Evolutionary conservation across 2,329 filamentous ascomycete genomes (phyloP).

Genomic region (Apiospora pterosperma): DNA sequence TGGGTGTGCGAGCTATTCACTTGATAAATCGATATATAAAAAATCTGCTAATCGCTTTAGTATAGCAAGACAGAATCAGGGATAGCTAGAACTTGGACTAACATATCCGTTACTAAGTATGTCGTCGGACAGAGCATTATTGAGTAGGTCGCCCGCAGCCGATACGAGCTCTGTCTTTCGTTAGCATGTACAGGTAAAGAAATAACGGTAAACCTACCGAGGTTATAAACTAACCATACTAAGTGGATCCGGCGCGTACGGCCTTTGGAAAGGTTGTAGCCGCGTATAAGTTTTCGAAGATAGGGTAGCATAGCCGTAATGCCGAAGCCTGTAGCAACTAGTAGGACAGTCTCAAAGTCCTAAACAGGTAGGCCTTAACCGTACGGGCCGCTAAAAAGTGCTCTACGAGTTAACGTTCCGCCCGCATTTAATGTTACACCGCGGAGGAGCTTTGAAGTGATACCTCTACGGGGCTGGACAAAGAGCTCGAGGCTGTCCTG

Average conservation of each 20-base stretch:
- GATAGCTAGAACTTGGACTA: not conserved
- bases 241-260: conserved; percentile 1
- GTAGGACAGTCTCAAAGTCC: conserved; percentile 4
- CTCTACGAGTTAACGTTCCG: not conserved
- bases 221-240: not conserved
- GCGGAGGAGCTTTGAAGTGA: not conserved
- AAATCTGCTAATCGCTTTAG: not conserved
- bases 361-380: not conserved
- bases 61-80: no score
- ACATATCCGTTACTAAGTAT: not conserved
- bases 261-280: conserved; percentile 1
- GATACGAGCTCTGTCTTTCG: not conserved
- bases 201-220: not conserved
- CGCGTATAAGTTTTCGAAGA: conserved; percentile 3
- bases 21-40: not conserved
- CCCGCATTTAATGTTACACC: not conserved
- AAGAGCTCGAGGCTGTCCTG: conserved; percentile 3
- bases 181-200: not conserved
- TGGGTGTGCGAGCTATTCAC: no score
- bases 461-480: conserved; percentile 2
- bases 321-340: conserved; percentile 3
- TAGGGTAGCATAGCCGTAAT: conserved; percentile 4
- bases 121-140: not conserved
- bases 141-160: not conserved
- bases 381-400: conserved; percentile 5